Conservation (phyloP, 2,329 filamentous ascomycete species). For the Monilinia polystroma region DNA sequence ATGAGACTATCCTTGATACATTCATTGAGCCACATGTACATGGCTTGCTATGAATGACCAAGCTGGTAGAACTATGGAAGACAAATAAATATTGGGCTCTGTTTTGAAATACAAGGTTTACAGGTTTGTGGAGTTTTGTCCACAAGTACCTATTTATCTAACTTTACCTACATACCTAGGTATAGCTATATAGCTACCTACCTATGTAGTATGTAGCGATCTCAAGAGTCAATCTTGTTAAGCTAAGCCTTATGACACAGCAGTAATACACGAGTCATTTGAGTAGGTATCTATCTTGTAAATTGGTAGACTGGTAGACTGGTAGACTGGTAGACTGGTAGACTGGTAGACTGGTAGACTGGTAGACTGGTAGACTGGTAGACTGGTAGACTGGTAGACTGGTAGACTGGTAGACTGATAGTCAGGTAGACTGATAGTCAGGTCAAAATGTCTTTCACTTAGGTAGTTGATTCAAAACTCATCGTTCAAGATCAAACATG, state of each 20-base stretch:
- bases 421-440: background rate
- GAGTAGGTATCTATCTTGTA: background rate
- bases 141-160: background rate
- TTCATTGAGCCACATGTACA: background rate
- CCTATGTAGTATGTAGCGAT: background rate
- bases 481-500: background rate
- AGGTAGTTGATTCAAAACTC: background rate
- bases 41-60: background rate
- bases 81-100: background rate
- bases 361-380: too few species aligned
- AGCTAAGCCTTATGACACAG: conserved; percentile 13
- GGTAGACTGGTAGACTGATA: too few species aligned
- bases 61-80: background rate
- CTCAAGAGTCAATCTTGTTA: background rate
- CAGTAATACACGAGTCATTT: too few species aligned
- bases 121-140: background rate
- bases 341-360: background rate
- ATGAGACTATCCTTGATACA: background rate
- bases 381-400: too few species aligned
- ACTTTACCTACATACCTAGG: too few species aligned
- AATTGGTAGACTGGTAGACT: too few species aligned
- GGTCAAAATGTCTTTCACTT: background rate
- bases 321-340: background rate
- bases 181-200: too few species aligned
- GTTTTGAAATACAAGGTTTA: background rate